phyloP scores from a whole-genome alignment of 2,329 filamentous ascomycete species.

The Chaetomiaceae sp. region DNA sequence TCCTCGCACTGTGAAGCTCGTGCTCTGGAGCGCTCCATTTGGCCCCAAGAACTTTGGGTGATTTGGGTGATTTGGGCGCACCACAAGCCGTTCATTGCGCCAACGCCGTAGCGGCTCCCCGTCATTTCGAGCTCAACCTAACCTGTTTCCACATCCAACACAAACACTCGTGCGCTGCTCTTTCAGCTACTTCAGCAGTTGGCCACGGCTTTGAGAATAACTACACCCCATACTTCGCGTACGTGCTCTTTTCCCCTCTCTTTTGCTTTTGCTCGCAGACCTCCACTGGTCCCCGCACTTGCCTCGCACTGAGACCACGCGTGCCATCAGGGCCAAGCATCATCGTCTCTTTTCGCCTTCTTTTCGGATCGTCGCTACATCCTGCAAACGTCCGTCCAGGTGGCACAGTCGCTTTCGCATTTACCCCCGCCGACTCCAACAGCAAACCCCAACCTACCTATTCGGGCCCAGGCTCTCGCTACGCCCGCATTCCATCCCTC shows the following conservation, averaged over 20 bases:
- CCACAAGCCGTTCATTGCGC: constrained; percentile 18
- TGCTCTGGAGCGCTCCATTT: constrained; percentile 3
- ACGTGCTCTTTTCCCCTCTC: not conserved
- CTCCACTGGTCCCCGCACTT: constrained; percentile 13
- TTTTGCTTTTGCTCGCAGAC: too few relatives aligned
- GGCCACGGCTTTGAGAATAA: not conserved
- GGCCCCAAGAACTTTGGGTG: constrained; percentile 10
- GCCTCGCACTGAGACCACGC: constrained; percentile 9
- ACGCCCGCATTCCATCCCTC: constrained; percentile 8
- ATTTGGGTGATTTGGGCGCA: constrained; percentile 22
- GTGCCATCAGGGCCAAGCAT: constrained; percentile 7
- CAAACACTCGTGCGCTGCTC: constrained; percentile 14
- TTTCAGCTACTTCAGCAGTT: constrained; percentile 14
- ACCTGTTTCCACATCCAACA: constrained; percentile 9
- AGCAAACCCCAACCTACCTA: not conserved
- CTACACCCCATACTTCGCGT: constrained; percentile 4
- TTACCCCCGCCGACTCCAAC: constrained; percentile 11
- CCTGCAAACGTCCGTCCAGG: constrained; percentile 9
- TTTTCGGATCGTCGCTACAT: constrained; percentile 11
- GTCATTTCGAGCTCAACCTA: constrained; percentile 24
- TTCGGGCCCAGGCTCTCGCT: constrained; percentile 5
- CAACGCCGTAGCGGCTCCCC: constrained; percentile 24
- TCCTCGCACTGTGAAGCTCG: not conserved
- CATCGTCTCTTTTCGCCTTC: constrained; percentile 12
- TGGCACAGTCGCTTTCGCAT: constrained; percentile 16